These are phyloP conservation scores for Paraphoma sp. DNA, from an alignment of 2,329 filamentous ascomycete genomes.

Conservation along the genomic window DNA sequence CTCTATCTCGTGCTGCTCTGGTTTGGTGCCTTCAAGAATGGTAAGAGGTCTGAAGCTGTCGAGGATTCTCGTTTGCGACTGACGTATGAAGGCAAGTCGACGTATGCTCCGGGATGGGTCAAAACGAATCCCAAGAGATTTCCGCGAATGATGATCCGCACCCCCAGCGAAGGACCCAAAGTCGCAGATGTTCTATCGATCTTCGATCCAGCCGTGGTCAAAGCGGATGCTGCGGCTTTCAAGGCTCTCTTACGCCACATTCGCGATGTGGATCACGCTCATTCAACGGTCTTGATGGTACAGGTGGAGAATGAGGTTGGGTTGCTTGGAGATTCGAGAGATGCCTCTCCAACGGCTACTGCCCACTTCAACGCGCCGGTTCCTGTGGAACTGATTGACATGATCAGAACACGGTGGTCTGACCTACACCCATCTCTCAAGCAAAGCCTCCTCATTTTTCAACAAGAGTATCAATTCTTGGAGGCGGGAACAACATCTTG, in stretches of 20 bases:
- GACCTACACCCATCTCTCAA: slow-evolving; percentile 23
- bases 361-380: slow-evolving; percentile 46
- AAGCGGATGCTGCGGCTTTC: slow-evolving; percentile 48
- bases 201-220: slow-evolving; percentile 39
- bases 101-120: slow-evolving; percentile 21
- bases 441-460: background rate
- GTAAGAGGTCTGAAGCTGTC: background rate
- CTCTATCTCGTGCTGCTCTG: slow-evolving; percentile 50
- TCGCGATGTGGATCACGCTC: slow-evolving; percentile 50
- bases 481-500: slow-evolving; percentile 33
- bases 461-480: background rate
- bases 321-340: slow-evolving; percentile 60
- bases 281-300: slow-evolving; percentile 60
- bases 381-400: slow-evolving; percentile 38
- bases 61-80: background rate
- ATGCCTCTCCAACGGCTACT: slow-evolving; percentile 51
- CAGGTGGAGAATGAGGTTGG: slow-evolving; percentile 63
- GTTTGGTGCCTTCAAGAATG: slow-evolving; percentile 56
- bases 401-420: slow-evolving; percentile 20
- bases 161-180: background rate
- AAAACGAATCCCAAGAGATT: slow-evolving; percentile 37
- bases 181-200: background rate
- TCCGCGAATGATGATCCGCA: slow-evolving; percentile 2
- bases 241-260: slow-evolving; percentile 44
- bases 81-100: background rate